Evolutionary conservation across 179 eudicot species (phyloP), one percentile per base, ranked within the genome.

Genomic region (Beta lomatogona): DNA sequence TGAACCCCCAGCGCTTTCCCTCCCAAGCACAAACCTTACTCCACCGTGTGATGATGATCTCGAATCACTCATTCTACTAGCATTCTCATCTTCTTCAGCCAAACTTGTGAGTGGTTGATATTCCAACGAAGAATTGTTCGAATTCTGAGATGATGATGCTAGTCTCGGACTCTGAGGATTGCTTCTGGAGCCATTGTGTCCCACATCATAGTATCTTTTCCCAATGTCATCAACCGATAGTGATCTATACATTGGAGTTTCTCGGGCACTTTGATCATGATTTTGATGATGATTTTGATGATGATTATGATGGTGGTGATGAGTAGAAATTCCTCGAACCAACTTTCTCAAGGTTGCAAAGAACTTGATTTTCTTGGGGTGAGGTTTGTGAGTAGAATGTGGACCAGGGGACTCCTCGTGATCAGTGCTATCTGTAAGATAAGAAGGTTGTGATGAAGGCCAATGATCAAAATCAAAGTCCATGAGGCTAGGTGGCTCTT

Each of bases 381-480:
- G 83, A 15, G 81, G 76, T 77, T 85, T 88, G 71, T 68, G 78
- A 64, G 81, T 4, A 9, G 89, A 86, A 50, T 44, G 75, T 65
- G 89, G 89, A 54, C 75, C 8, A 31, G 90, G 80, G 12, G 88
- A 79, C 52, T 92, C 93, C 13, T 91, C 95, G 3, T 85, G 82
- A 14, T 92, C 97, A 0, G 92, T 91, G 14, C 89, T 85, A 69
- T 90, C 97, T 44, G 97, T 90, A 45, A 82, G 84, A 82, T 84
- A 83, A 5, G 97, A 84, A n/a, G 91, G 81, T 31, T 88, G 90
- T 13, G 89, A 90, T 19, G 88, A 85, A 9, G 96, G 91, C 94
- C 93, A 93, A 14, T 72, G 89, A 48, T 94, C 96, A 2, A 85
- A 85, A 75, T 94, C 97, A 45, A 86, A 86, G 61, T 95, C 97